Evolutionary conservation across 176 grass and related monocot species (phyloP), one percentile per base, ranked within the genome.

Genomic region (Phyllostachys edulis): DNA sequence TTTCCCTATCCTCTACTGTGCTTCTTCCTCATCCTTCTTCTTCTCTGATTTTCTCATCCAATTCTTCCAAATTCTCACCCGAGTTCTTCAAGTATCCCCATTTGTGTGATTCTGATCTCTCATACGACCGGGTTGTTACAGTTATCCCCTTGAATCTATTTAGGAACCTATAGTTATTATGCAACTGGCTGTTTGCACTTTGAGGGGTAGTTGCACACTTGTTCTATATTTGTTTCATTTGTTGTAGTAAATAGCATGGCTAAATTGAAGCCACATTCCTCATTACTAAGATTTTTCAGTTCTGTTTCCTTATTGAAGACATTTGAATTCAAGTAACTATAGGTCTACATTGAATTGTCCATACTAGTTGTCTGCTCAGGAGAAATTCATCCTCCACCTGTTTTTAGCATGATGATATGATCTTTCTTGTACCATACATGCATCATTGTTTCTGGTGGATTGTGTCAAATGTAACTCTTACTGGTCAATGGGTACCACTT

Each of bases 291-390:
- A 27, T 59, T 82, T 67, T 69, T 61, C 4, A 59, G 18, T 60
- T 81, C 15, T 82, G 61, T 67, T 87, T 81, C 16, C 57, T 45
- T 41, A 57, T 11, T 52, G 42, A 54, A 63, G 52, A 38, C 20
- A 24, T 71, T 63, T 61, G 2, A 6, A 51, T 63, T 51, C 5
- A 52, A 87, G 11, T 3, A 56, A 29, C 82, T 44, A 44, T 67
- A 8, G 37, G 61, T 56, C 59, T 86, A 52, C 47, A 42, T 65
- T 54, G 45, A 80, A 65, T 54, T 74, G 24, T 44, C 11, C 1
- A 63, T 64, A 66, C 17, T 80, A 74, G 16, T 18, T 65, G 23
- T 54, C 32, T 86, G 34, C 49, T 55, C 46, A 80, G 10, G 7
- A 73, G 36, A 80, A 41, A 65, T 5, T 55, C 46, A 71, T 86